Evolutionary conservation across 1,139 yeast genomes (phyloP).

Genomic region (Lodderomyces pseudojiufengensis): DNA sequence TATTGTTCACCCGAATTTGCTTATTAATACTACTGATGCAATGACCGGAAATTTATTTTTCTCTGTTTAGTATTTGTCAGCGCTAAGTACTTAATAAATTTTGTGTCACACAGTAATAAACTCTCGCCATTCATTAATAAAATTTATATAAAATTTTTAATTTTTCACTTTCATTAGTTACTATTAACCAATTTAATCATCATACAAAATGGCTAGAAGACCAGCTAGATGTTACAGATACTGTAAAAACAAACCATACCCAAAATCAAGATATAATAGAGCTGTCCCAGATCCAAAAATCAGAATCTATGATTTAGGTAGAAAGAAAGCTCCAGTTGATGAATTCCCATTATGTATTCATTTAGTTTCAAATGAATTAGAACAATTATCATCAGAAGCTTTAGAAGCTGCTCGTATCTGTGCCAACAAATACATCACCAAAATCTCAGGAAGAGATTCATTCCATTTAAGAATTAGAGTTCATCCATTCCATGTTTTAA

Average conservation of each 20-base stretch:
- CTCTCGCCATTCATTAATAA: too few species aligned
- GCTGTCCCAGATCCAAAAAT: slow-evolving; percentile 99
- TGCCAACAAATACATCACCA: slow-evolving; percentile 99
- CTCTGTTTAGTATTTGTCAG: too few species aligned
- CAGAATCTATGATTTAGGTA: slow-evolving; percentile 98
- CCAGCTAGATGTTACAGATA: slow-evolving; percentile 99
- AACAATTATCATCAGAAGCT: slow-evolving; percentile 99
- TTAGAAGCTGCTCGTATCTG: slow-evolving; percentile 99
- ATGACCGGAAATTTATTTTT: too few species aligned
- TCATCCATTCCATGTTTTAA: slow-evolving; percentile 99
- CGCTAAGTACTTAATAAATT: too few species aligned
- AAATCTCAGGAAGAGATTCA: slow-evolving; percentile 96
- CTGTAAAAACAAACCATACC: slow-evolving; percentile 99
- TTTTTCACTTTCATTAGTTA: slow-evolving; percentile 13
- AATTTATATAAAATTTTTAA: too few species aligned
- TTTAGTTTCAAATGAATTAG: slow-evolving; percentile 98
- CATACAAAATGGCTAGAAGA: slow-evolving; percentile 97
- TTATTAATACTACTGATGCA: too few species aligned
- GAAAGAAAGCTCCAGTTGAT: slow-evolving; percentile 99
- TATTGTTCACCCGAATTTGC: too few species aligned
- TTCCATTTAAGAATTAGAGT: slow-evolving; percentile 99
- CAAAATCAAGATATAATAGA: slow-evolving; percentile 99
- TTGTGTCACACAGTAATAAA: too few species aligned
- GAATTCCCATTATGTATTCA: slow-evolving; percentile 99
- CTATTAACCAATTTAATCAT: slow-evolving; percentile 23